phyloP scores from a whole-genome alignment of 208 protist genomes.

The Leishmania lainsoni region DNA sequence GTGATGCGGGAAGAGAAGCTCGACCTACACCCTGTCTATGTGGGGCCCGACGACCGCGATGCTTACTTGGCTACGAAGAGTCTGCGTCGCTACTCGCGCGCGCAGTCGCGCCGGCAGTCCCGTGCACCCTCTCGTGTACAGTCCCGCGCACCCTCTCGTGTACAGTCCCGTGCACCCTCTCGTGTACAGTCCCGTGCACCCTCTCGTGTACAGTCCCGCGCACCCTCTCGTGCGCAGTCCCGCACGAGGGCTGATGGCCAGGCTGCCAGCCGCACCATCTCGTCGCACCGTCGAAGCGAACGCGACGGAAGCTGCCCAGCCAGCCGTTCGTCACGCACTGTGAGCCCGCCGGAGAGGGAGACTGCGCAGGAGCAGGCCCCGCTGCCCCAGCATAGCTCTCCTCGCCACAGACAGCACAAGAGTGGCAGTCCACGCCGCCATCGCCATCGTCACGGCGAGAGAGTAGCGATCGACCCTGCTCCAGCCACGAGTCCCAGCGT shows the following conservation, averaged over 20 bases:
- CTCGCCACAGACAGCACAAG: conserved; percentile 28
- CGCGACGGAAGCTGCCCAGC: conserved; percentile 20
- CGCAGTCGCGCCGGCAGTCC: conserved; percentile 78
- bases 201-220: no score
- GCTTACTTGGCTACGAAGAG: conserved; percentile 86
- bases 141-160: conserved; percentile 2
- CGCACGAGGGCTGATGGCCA: conserved; percentile 17
- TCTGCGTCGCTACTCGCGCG: conserved; percentile 72
- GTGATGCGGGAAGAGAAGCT: conserved; percentile 52
- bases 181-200: conserved; percentile 39
- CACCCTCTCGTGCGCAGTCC: background rate
- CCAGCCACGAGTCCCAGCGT: conserved; percentile 7
- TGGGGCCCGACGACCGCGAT: conserved; percentile 85
- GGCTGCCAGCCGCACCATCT: conserved; percentile 25
- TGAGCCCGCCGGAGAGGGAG: conserved; percentile 18
- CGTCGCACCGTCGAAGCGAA: conserved; percentile 32
- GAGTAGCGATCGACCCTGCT: background rate
- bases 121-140: conserved; percentile 22
- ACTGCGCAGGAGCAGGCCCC: background rate
- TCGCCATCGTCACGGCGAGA: conserved; percentile 20
- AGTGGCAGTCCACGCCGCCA: conserved; percentile 14
- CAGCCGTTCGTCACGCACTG: conserved; percentile 28
- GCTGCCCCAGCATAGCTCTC: conserved; percentile 18
- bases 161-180: background rate
- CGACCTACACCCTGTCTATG: conserved; percentile 74